Evolutionary conservation across 176 grass and related monocot species (phyloP).

Genomic region (Oryza rufipogon): DNA sequence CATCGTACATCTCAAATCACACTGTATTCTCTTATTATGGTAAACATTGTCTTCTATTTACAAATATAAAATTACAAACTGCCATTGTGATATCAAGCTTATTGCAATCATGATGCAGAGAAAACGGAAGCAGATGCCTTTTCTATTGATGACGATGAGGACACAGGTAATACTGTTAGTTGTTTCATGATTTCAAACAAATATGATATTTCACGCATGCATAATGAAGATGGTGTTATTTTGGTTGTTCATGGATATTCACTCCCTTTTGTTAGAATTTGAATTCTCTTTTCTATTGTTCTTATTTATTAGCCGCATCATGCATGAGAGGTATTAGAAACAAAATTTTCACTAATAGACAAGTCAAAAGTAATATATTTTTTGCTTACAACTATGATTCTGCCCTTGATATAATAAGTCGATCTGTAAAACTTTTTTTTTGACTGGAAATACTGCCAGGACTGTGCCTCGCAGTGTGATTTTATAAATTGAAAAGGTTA

Average conservation of each 20-base stretch:
- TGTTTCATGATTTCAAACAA: constrained; percentile 31
- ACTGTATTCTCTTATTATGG: constrained; percentile 86
- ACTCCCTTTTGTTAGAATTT: constrained; percentile 6
- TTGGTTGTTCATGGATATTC: not conserved
- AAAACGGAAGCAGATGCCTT: constrained; percentile 74
- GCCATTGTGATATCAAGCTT: constrained; percentile 12
- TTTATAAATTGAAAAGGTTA: no score
- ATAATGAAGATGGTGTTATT: not conserved
- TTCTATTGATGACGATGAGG: constrained; percentile 68
- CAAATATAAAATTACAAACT: constrained; percentile 32
- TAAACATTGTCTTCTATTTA: constrained; percentile 45
- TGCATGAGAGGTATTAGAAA: not conserved
- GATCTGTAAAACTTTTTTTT: not conserved
- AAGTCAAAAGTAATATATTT: not conserved
- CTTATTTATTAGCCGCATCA: constrained; percentile 1
- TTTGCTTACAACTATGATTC: constrained; percentile 10
- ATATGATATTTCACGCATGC: not conserved
- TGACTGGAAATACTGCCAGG: no score
- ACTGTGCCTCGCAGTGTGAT: no score
- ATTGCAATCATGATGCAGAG: constrained; percentile 49
- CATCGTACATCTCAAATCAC: constrained; percentile 75
- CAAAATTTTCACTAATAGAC: not conserved
- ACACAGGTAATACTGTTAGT: constrained; percentile 51
- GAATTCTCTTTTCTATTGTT: not conserved
- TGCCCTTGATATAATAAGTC: constrained; percentile 11